These are phyloP conservation scores for Penicillium angulare DNA, from an alignment of 495 filamentous ascomycete genomes.

Conservation along the genomic window DNA sequence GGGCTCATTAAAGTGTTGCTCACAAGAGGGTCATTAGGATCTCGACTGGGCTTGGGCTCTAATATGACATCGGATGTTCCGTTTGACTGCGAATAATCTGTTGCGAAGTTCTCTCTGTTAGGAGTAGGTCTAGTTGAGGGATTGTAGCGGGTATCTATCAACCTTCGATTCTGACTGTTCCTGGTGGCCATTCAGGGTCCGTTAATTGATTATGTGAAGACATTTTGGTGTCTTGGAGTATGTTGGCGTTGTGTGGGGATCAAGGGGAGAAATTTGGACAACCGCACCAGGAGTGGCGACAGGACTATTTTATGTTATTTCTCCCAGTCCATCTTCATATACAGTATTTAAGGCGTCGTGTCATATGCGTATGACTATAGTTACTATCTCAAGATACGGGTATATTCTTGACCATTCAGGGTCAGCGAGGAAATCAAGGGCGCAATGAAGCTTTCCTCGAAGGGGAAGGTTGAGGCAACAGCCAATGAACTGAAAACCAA, in stretches of 20 bases:
- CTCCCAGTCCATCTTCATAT: neutral
- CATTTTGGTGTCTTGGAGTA: too few relatives aligned
- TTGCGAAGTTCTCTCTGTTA: neutral
- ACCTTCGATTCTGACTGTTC: slow-evolving; percentile 21
- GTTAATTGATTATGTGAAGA: neutral
- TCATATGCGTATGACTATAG: too few relatives aligned
- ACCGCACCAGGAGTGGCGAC: too few relatives aligned
- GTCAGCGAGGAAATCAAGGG: neutral
- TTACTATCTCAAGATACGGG: neutral
- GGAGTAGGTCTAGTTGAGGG: neutral
- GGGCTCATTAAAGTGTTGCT: too few relatives aligned
- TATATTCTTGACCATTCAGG: slow-evolving; percentile 15
- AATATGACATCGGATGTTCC: slow-evolving; percentile 13
- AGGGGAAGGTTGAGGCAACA: slow-evolving; percentile 24
- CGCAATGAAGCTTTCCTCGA: slow-evolving; percentile 6
- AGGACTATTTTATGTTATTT: neutral
- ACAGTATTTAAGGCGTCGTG: neutral
- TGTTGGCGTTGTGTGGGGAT: too few relatives aligned
- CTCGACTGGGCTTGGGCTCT: slow-evolving; percentile 17
- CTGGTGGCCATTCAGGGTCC: slow-evolving; percentile 22
- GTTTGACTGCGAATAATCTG: slow-evolving; percentile 9
- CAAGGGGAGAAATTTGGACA: too few relatives aligned
- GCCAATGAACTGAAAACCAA: slow-evolving; percentile 13
- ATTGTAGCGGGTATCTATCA: neutral
- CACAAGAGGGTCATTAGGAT: slow-evolving; percentile 24